Conservation (phyloP, 73 alveolate genomes). For the Symbiodinium natans region DNA sequence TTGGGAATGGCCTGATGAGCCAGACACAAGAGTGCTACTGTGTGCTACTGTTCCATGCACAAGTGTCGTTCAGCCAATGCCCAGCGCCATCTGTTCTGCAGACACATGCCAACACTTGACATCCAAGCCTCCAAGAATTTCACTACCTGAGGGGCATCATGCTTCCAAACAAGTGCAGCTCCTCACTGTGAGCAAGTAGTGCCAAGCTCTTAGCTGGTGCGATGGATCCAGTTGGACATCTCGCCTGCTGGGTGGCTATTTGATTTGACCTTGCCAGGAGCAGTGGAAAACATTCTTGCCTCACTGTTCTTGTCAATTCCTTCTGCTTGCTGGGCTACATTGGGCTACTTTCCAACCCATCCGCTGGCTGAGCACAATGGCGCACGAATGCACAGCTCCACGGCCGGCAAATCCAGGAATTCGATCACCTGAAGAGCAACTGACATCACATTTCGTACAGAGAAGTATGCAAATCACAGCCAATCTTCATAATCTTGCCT, state of each 20-base stretch:
- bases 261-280: slow-evolving; percentile 50
- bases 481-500: neutral
- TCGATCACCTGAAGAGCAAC: slow-evolving; percentile 47
- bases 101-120: neutral
- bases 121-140: slow-evolving; percentile 30
- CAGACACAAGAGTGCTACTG: no score
- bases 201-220: slow-evolving; percentile 48
- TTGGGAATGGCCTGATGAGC: slow-evolving; percentile 53
- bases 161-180: neutral
- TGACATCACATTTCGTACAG: neutral
- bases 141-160: slow-evolving; percentile 7
- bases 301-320: neutral
- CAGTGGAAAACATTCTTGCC: neutral
- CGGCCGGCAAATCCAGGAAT: slow-evolving; percentile 88
- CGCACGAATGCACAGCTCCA: slow-evolving; percentile 93
- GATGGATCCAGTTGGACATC: slow-evolving; percentile 46
- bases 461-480: no score
- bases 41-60: no score
- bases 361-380: neutral
- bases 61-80: no score
- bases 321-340: no score
- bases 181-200: neutral
- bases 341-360: no score
- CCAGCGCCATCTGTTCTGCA: no score
- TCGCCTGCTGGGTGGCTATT: slow-evolving; percentile 77